phyloP scores from a whole-genome alignment of 225 moss, liverwort and hornwort genomes.

The Climacium dendroides region DNA sequence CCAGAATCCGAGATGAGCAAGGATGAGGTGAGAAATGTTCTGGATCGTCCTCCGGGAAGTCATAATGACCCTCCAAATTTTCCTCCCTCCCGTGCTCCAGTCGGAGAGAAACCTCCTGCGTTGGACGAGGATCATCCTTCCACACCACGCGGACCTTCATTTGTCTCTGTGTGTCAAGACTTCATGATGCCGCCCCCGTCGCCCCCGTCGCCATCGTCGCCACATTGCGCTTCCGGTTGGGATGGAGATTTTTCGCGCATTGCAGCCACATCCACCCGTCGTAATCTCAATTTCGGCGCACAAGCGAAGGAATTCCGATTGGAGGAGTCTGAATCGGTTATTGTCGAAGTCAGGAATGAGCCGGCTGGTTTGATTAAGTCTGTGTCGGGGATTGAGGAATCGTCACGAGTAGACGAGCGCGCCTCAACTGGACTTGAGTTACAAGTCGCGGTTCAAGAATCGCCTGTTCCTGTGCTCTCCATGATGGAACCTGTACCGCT shows the following conservation, averaged over 20 bases:
- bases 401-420: neutral
- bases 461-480: neutral
- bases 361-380: neutral
- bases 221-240: neutral
- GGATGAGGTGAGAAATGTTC: neutral
- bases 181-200: constrained; percentile 7
- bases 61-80: neutral
- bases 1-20: neutral
- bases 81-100: neutral
- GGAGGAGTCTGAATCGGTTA: neutral
- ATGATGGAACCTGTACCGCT: neutral
- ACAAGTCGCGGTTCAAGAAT: neutral
- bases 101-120: neutral
- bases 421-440: neutral
- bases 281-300: constrained; percentile 11
- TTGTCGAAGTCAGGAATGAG: neutral
- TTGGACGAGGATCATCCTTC: neutral
- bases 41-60: neutral
- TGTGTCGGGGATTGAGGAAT: neutral
- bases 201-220: neutral
- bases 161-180: neutral
- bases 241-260: neutral
- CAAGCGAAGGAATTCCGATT: neutral
- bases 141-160: constrained; percentile 11
- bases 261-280: constrained; percentile 2